Percentiles rank a stretch among this genome's conserved stretches.
Conservation (phyloP, 768 basidiomycete genomes). For the Chalciporus sphaerocephalus region DNA sequence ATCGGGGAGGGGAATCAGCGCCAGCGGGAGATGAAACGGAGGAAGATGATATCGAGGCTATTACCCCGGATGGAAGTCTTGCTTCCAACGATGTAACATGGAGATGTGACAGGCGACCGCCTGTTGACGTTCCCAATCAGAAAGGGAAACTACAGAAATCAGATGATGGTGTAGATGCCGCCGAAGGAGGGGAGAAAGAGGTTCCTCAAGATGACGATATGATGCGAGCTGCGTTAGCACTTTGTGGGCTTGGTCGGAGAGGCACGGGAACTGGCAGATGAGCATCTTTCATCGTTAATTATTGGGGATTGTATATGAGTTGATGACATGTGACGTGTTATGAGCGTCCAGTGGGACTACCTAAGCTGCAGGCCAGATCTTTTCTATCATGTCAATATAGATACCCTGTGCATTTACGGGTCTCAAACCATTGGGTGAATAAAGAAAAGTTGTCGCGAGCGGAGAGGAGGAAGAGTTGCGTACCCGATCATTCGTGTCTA, state of each 20-base stretch:
- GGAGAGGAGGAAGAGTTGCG: too few relatives aligned
- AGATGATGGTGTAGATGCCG: not conserved
- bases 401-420: not conserved
- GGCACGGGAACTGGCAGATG: not conserved
- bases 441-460: too few relatives aligned
- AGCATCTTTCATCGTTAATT: not conserved
- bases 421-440: not conserved
- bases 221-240: constrained; percentile 64
- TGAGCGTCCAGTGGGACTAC: not conserved
- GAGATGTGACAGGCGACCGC: constrained; percentile 14
- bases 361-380: not conserved
- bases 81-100: constrained; percentile 40
- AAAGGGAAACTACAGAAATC: constrained; percentile 1
- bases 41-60: constrained; percentile 58
- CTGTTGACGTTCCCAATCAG: not conserved
- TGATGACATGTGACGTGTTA: not conserved
- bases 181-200: constrained; percentile 8
- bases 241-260: constrained; percentile 51
- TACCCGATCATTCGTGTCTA: too few relatives aligned
- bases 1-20: constrained; percentile 20
- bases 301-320: not conserved
- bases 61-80: constrained; percentile 58
- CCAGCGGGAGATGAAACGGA: constrained; percentile 49
- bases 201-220: constrained; percentile 53
- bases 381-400: not conserved